A percentile compares a stretch with the other conserved stretches of the same genome.
Conservation (phyloP, 2,329 filamentous ascomycete species). For the Fusarium tjaetaba region DNA sequence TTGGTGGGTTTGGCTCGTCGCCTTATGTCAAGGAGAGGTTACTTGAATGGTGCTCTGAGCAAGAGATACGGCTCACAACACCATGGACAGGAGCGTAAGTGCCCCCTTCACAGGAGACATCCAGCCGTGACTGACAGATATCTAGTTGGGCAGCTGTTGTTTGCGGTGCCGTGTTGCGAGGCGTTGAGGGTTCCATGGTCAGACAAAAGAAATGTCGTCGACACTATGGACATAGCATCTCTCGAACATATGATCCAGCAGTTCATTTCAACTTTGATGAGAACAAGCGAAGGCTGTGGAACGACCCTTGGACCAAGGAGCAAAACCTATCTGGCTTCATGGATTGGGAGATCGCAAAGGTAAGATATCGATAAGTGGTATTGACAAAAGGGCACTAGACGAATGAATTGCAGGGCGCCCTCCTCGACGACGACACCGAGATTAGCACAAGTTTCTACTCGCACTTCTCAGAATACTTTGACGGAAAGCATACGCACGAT, state of each 20-base stretch:
- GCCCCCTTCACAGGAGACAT: rapidly evolving
- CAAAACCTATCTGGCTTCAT: neutral
- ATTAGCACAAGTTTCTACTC: neutral
- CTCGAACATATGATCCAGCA: neutral
- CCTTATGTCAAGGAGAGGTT: neutral
- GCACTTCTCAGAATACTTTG: neutral
- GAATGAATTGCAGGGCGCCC: neutral
- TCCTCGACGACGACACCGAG: neutral
- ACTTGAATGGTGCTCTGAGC: neutral
- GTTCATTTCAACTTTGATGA: neutral
- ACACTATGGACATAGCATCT: neutral
- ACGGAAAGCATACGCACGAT: neutral
- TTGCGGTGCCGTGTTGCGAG: neutral
- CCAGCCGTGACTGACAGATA: rapidly evolving
- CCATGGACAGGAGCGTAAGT: neutral
- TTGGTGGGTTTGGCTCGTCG: neutral
- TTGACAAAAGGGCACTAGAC: rapidly evolving
- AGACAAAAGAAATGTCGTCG: neutral
- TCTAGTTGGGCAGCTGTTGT: neutral
- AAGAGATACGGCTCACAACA: neutral
- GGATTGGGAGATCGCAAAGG: neutral
- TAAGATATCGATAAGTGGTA: rapidly evolving
- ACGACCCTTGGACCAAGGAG: neutral
- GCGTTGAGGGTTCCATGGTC: neutral
- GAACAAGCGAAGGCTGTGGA: neutral